Evolutionary conservation across 352 stramenopile genomes (phyloP).

Genomic region (Pythium rishiriense): DNA sequence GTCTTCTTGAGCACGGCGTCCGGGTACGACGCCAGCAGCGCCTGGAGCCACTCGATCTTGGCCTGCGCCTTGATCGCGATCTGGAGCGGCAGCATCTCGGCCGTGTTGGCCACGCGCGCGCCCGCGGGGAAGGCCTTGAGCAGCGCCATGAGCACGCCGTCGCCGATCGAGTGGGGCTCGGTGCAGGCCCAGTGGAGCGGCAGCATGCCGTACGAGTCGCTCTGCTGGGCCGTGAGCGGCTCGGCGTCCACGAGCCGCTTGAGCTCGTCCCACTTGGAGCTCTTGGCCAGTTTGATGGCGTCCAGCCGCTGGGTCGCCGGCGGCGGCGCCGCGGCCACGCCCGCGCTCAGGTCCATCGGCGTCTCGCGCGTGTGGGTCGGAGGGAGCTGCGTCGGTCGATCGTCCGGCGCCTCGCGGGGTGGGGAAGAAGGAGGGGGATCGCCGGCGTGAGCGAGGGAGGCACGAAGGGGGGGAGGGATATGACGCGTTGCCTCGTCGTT

Average conservation of each 20-base stretch:
- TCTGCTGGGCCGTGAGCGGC: conserved; percentile 63
- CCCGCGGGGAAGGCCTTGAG: conserved; percentile 79
- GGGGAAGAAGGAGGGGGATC: not conserved
- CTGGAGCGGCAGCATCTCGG: conserved; percentile 84
- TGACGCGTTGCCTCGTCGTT: not conserved
- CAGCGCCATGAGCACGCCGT: conserved; percentile 70
- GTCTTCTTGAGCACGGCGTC: conserved; percentile 80
- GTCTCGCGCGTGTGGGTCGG: no score
- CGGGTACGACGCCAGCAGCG: conserved; percentile 77
- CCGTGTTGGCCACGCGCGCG: conserved; percentile 68
- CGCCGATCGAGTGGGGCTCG: conserved; percentile 73
- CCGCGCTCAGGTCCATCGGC: conserved; percentile 13
- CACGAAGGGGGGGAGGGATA: not conserved
- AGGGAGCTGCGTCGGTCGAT: not conserved
- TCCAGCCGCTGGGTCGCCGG: conserved; percentile 58
- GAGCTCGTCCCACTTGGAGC: conserved; percentile 80
- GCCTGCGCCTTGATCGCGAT: conserved; percentile 88
- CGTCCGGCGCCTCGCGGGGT: not conserved
- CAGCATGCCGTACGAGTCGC: conserved; percentile 87
- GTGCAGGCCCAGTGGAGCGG: conserved; percentile 88
- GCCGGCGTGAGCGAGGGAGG: not conserved
- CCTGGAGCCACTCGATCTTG: conserved; percentile 87
- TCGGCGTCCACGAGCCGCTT: conserved; percentile 73
- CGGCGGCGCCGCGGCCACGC: not conserved
- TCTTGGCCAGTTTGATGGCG: conserved; percentile 84